A percentile compares a stretch with the other conserved stretches of the same genome.
Evolutionary conservation across 192 early-diverging fungal species (phyloP).

Genomic region (Phlyctochytrium planicorne): DNA sequence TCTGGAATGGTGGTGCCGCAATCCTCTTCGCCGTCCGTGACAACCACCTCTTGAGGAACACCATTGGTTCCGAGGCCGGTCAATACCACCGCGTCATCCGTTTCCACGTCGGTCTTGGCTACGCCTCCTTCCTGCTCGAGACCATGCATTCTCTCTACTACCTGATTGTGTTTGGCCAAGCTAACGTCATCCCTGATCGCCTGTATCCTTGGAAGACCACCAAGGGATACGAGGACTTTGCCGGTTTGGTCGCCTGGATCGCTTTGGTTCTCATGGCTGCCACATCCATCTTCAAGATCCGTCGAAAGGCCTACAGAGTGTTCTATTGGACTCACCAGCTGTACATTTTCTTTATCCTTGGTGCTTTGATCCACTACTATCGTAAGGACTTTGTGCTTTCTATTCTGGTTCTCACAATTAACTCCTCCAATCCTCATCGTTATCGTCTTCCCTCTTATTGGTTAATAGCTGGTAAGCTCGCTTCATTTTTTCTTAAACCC

Average conservation of each 20-base stretch:
- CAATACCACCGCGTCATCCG: slow-evolving; percentile 18
- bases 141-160: slow-evolving; percentile 19
- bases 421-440: too few relatives aligned
- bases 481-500: too few relatives aligned
- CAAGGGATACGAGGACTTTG: slow-evolving; percentile 22
- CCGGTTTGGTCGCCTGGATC: slow-evolving; percentile 13
- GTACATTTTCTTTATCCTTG: slow-evolving; percentile 15
- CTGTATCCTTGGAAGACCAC: slow-evolving; percentile 7
- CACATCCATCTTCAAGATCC: slow-evolving; percentile 15
- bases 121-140: slow-evolving; percentile 15
- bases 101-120: slow-evolving; percentile 20
- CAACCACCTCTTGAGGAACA: slow-evolving; percentile 9
- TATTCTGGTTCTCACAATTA: too few relatives aligned
- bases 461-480: too few relatives aligned
- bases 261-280: slow-evolving; percentile 12
- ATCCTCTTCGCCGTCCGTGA: slow-evolving; percentile 29
- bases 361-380: not conserved
- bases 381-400: not conserved
- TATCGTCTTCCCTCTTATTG: too few relatives aligned
- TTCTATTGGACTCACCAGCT: slow-evolving; percentile 29
- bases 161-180: slow-evolving; percentile 3
- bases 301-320: slow-evolving; percentile 12
- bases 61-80: slow-evolving; percentile 7
- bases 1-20: slow-evolving; percentile 16
- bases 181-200: not conserved